Evolutionary conservation across 2,329 filamentous ascomycete genomes (phyloP).

Genomic region (Scedosporium boydii): DNA sequence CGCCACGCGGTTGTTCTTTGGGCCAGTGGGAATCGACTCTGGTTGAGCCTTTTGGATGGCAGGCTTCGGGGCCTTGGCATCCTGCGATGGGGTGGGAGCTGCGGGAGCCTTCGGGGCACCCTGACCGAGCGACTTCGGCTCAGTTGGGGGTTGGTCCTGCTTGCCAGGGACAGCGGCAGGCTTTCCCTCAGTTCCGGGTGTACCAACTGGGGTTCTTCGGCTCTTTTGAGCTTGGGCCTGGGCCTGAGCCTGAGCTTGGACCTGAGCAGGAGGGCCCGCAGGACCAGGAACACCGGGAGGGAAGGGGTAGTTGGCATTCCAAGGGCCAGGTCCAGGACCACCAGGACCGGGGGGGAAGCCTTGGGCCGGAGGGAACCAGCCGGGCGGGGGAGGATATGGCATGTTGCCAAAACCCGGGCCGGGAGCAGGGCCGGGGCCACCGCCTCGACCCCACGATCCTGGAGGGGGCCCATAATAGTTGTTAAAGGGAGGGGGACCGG

Average conservation of each 20-base stretch:
- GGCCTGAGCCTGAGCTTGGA: neutral
- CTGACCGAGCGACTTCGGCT: constrained; percentile 43
- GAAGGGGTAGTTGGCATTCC: constrained; percentile 45
- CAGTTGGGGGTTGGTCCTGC: constrained; percentile 36
- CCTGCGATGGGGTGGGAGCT: neutral
- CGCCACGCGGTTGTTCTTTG: constrained; percentile 44
- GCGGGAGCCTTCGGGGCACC: constrained; percentile 29
- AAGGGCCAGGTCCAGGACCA: constrained; percentile 52
- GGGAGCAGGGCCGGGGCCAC: constrained; percentile 42
- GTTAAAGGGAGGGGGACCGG: constrained; percentile 8
- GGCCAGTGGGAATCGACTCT: constrained; percentile 33
- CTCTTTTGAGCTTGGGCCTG: neutral
- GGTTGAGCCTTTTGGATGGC: neutral
- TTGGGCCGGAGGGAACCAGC: constrained; percentile 72
- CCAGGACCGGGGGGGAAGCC: constrained; percentile 53
- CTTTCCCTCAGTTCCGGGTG: constrained; percentile 28
- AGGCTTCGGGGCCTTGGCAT: constrained; percentile 6
- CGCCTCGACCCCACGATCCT: constrained; percentile 45
- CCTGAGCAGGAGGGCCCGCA: neutral
- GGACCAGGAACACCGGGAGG: constrained; percentile 30
- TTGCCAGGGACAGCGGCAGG: constrained; percentile 36
- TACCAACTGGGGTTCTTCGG: constrained; percentile 39
- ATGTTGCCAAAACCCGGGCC: constrained; percentile 57
- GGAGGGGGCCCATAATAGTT: constrained; percentile 44
- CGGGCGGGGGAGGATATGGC: constrained; percentile 64